phyloP scores from a whole-genome alignment of 2,329 filamentous ascomycete species.

The Aureobasidium lini region DNA sequence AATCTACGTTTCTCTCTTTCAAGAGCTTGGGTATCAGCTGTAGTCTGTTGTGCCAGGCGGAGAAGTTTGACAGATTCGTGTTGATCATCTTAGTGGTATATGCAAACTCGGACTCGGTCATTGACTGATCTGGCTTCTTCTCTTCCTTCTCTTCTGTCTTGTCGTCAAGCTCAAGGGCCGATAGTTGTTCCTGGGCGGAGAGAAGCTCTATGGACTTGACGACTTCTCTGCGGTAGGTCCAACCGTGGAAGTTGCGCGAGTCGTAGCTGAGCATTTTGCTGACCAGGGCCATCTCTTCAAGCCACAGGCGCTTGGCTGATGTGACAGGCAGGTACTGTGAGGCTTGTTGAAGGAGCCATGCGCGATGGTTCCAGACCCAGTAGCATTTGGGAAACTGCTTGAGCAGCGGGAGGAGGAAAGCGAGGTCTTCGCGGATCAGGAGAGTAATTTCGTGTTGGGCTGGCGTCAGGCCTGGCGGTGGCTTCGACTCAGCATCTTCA shows the following conservation, averaged over 20 bases:
- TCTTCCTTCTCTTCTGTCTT: constrained; percentile 11
- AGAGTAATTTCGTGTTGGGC: constrained; percentile 36
- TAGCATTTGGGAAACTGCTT: constrained; percentile 92
- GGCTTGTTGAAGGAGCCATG: constrained; percentile 73
- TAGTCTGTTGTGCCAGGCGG: constrained; percentile 88
- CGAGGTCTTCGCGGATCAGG: constrained; percentile 64
- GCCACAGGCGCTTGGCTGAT: constrained; percentile 63
- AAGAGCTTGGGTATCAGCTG: constrained; percentile 73
- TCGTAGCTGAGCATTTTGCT: constrained; percentile 84
- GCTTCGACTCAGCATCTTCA: constrained; percentile 14
- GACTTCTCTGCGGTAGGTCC: constrained; percentile 79
- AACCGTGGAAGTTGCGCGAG: constrained; percentile 90
- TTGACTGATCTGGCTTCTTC: constrained; percentile 36
- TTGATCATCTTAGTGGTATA: constrained; percentile 88
- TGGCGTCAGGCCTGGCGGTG: constrained; percentile 24
- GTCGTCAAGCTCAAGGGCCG: constrained; percentile 23
- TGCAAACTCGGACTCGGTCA: constrained; percentile 73
- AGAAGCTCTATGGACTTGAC: constrained; percentile 65
- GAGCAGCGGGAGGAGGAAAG: constrained; percentile 76
- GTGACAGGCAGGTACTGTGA: constrained; percentile 53
- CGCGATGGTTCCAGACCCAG: constrained; percentile 97
- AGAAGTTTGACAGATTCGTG: constrained; percentile 87
- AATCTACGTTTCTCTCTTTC: constrained; percentile 59
- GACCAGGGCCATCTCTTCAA: constrained; percentile 72
- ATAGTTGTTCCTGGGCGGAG: neutral